Conservation (phyloP, 352 stramenopile species). For the Globisporangium echinulatum region DNA sequence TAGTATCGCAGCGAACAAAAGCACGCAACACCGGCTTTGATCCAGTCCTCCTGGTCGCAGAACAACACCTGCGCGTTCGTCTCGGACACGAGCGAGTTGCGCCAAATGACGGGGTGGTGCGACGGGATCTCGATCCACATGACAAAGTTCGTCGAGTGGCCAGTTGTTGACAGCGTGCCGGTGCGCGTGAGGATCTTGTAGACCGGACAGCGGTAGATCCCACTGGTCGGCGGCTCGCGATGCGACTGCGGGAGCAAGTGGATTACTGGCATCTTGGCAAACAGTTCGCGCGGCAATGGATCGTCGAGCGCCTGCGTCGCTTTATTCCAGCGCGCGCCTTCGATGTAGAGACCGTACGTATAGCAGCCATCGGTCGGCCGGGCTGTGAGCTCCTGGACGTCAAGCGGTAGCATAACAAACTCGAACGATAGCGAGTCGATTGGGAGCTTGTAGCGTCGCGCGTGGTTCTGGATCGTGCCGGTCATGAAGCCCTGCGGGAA, state of each 20-base stretch:
- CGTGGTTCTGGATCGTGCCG: slow-evolving; percentile 90
- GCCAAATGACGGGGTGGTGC: slow-evolving; percentile 58
- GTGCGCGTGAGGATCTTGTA: slow-evolving; percentile 91
- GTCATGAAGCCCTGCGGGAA: slow-evolving; percentile 92
- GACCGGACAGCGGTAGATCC: slow-evolving; percentile 87
- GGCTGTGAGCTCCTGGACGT: slow-evolving; percentile 40
- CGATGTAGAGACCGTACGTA: slow-evolving; percentile 85
- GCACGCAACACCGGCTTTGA: slow-evolving; percentile 90
- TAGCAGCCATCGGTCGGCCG: slow-evolving; percentile 81
- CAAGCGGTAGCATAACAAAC: slow-evolving; percentile 76
- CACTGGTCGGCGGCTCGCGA: slow-evolving; percentile 40
- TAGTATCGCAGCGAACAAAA: slow-evolving; percentile 91
- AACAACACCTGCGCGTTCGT: slow-evolving; percentile 82
- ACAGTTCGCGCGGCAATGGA: slow-evolving; percentile 83
- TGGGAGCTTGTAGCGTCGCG: slow-evolving; percentile 79
- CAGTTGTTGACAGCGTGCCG: slow-evolving; percentile 86
- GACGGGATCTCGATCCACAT: slow-evolving; percentile 92
- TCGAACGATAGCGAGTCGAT: slow-evolving; percentile 91
- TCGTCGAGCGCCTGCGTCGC: slow-evolving; percentile 57
- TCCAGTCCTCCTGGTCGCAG: slow-evolving; percentile 88
- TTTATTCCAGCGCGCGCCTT: slow-evolving; percentile 84
- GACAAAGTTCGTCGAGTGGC: slow-evolving; percentile 93
- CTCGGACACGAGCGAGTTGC: slow-evolving; percentile 85
- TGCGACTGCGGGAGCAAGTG: slow-evolving; percentile 70
- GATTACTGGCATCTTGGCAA: slow-evolving; percentile 81